Evolutionary conservation across 2,329 filamentous ascomycete species (phyloP).

Genomic region (Colletotrichum spaethianum): DNA sequence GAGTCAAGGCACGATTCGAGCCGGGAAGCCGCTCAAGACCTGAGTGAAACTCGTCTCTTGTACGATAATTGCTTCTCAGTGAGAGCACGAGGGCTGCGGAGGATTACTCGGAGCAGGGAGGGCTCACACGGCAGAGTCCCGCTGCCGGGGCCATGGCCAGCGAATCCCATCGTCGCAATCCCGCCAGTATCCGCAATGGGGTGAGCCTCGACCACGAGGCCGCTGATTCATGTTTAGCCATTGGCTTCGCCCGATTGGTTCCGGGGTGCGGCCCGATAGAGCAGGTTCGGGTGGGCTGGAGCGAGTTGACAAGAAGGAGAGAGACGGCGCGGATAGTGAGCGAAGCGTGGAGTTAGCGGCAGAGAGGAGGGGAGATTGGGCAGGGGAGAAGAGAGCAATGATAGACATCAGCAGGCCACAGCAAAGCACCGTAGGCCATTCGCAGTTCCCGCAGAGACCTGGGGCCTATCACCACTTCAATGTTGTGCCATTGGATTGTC

Average conservation of each 20-base stretch:
- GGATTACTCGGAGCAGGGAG: slow-evolving; percentile 20
- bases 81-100: slow-evolving; percentile 17
- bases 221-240: slow-evolving; percentile 39
- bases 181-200: slow-evolving; percentile 36
- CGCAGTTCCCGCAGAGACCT: slow-evolving; percentile 29
- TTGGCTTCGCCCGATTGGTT: slow-evolving; percentile 31
- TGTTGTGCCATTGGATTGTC: slow-evolving; percentile 10
- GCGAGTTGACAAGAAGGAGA: background rate
- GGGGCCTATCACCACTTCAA: slow-evolving; percentile 13
- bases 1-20: slow-evolving; percentile 18
- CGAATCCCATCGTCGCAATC: slow-evolving; percentile 34
- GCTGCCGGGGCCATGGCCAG: slow-evolving; percentile 19
- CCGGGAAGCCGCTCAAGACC: slow-evolving; percentile 10
- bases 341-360: slow-evolving; percentile 1
- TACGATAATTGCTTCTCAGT: slow-evolving; percentile 18
- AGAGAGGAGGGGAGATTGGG: background rate
- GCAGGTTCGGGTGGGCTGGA: slow-evolving; percentile 26
- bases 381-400: slow-evolving; percentile 18
- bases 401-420: slow-evolving; percentile 6
- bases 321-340: background rate
- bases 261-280: slow-evolving; percentile 23
- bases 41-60: slow-evolving; percentile 40
- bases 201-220: slow-evolving; percentile 35
- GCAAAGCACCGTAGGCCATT: slow-evolving; percentile 9
- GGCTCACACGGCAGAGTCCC: slow-evolving; percentile 33